These are phyloP conservation scores for Annulohypoxylon moriforme DNA, from an alignment of 495 filamentous ascomycete genomes.

Conservation along the genomic window DNA sequence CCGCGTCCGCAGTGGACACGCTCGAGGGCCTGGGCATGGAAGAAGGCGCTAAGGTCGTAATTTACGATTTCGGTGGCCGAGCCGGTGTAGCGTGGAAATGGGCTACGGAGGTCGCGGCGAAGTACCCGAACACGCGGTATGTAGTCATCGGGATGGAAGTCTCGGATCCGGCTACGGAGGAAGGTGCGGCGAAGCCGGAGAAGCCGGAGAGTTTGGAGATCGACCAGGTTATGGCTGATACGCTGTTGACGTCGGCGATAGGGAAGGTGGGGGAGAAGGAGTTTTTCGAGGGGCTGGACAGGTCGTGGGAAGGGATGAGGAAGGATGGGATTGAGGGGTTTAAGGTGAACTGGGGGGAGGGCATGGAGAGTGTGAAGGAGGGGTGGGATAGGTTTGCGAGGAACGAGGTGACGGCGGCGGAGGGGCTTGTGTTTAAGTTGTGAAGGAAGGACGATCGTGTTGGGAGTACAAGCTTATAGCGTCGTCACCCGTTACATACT, in stretches of 20 bases:
- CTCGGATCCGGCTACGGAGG: constrained; percentile 45
- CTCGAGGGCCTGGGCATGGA: too few relatives aligned
- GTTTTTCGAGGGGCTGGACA: constrained; percentile 47
- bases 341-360: constrained; percentile 57
- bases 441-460: background rate
- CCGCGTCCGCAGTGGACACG: too few relatives aligned
- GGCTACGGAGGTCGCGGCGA: constrained; percentile 46
- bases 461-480: background rate
- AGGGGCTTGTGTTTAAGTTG: constrained; percentile 57
- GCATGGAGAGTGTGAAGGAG: constrained; percentile 54
- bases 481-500: background rate
- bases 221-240: constrained; percentile 58
- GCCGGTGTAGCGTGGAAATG: constrained; percentile 52
- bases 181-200: background rate
- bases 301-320: constrained; percentile 53
- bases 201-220: constrained; percentile 32
- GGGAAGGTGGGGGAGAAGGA: constrained; percentile 42
- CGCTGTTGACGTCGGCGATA: constrained; percentile 53
- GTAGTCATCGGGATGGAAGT: constrained; percentile 55
- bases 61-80: constrained; percentile 66
- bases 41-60: constrained; percentile 63
- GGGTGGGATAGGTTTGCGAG: constrained; percentile 59
- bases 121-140: constrained; percentile 48
- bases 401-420: constrained; percentile 55
- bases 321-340: constrained; percentile 49